A percentile compares a stretch with the other conserved stretches of the same genome.
phyloP scores from a whole-genome alignment of 176 grass and related monocot species.

The Bonia amplexicaulis region DNA sequence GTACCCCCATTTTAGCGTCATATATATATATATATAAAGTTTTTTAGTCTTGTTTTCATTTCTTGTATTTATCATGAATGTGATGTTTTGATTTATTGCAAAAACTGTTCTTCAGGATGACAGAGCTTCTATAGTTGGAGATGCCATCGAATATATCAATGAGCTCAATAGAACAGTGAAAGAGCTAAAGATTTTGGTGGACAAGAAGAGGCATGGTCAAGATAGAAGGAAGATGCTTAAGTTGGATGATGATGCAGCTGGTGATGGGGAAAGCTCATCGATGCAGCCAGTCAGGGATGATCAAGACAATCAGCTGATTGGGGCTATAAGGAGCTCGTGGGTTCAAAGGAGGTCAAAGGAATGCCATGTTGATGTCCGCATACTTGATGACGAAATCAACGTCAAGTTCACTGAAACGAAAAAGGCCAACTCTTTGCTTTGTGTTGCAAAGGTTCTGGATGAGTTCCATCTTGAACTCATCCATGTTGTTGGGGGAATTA shows the following conservation, averaged over 20 bases:
- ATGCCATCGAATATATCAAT: constrained; percentile 86
- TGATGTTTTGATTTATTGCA: constrained; percentile 7
- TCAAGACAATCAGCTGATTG: constrained; percentile 40
- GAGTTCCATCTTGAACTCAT: constrained; percentile 62
- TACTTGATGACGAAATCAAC: constrained; percentile 72
- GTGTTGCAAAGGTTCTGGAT: constrained; percentile 56
- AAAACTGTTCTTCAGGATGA: constrained; percentile 47
- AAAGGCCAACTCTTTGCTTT: constrained; percentile 54
- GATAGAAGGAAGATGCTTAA: constrained; percentile 55
- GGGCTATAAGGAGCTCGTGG: constrained; percentile 60
- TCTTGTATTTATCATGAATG: constrained; percentile 10
- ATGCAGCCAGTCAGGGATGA: constrained; percentile 42
- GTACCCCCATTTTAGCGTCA: too few species aligned
- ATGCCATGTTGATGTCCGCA: constrained; percentile 58
- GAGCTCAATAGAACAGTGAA: constrained; percentile 75
- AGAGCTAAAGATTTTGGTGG: constrained; percentile 57
- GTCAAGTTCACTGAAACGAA: constrained; percentile 74
- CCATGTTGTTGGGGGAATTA: constrained; percentile 55
- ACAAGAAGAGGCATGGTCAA: constrained; percentile 47
- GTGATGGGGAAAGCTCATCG: constrained; percentile 61
- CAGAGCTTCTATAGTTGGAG: constrained; percentile 83
- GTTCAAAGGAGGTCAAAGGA: constrained; percentile 67
- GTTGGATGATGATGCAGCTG: constrained; percentile 47
- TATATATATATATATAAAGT: too few species aligned
- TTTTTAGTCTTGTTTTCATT: not conserved